phyloP scores from a whole-genome alignment of 2,329 filamentous ascomycete species.

The Hypoxylon sp. region DNA sequence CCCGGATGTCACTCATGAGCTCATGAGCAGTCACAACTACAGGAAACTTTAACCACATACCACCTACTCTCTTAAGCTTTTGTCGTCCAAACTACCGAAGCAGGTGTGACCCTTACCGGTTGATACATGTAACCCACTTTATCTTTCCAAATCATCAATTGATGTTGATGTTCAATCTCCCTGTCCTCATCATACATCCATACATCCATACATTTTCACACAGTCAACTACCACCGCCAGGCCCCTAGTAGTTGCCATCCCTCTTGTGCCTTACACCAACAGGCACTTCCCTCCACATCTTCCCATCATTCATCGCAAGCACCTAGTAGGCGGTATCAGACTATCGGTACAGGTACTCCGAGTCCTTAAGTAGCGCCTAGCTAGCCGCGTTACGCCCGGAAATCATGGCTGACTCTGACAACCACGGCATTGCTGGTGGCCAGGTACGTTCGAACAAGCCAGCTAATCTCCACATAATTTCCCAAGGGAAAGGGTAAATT shows the following conservation, averaged over 20 bases:
- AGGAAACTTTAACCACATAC: no score
- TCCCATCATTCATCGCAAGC: not conserved
- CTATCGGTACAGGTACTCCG: not conserved
- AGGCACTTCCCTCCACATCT: not conserved
- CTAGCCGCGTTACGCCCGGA: not conserved
- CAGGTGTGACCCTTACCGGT: no score
- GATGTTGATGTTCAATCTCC: no score
- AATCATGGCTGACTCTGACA: slow-evolving; percentile 17
- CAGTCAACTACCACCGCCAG: not conserved
- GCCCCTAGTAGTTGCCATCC: no score
- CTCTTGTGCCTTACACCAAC: no score
- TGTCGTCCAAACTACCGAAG: no score
- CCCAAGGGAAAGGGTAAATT: no score
- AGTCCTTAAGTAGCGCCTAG: not conserved
- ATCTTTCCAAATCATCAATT: no score
- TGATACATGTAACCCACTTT: no score
- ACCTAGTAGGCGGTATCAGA: not conserved
- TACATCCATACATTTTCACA: no score
- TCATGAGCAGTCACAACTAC: not conserved
- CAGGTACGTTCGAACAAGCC: slow-evolving; percentile 17
- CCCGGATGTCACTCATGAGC: not conserved
- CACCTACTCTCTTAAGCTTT: no score
- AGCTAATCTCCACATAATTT: not conserved
- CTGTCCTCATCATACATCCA: no score
- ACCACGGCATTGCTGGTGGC: not conserved